Evolutionary conservation across 257 asterid genomes (phyloP).

Genomic region (Lycium barbarum): DNA sequence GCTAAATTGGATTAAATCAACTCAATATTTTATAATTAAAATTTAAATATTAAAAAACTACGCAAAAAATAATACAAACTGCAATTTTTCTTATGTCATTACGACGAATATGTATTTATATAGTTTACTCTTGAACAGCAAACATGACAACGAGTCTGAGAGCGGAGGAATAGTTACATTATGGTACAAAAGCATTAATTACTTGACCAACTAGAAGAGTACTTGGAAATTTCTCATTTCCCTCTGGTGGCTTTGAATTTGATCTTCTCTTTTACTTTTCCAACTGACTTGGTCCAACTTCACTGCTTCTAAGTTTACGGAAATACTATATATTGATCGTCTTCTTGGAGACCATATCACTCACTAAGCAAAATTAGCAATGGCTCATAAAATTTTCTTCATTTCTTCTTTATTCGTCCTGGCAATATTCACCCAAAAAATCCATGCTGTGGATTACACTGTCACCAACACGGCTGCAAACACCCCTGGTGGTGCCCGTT

Average conservation of each 20-base stretch:
- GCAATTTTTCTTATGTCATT: too few species aligned
- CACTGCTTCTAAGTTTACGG: not conserved
- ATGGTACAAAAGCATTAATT: not conserved
- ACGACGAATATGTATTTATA: too few species aligned
- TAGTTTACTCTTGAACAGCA: too few species aligned
- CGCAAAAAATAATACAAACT: too few species aligned
- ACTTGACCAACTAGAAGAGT: not conserved
- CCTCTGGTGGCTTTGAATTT: not conserved
- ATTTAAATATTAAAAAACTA: too few species aligned
- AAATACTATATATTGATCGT: not conserved
- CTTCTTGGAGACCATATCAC: not conserved
- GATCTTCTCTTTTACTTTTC: not conserved
- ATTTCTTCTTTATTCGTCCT: conserved; percentile 24
- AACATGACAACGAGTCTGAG: not conserved
- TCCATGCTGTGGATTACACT: conserved; percentile 47
- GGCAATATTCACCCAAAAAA: conserved; percentile 25
- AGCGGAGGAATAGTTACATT: too few species aligned
- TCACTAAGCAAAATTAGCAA: not conserved
- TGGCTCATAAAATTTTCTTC: conserved; percentile 24
- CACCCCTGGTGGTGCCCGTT: conserved; percentile 63
- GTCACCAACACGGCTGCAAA: conserved; percentile 51
- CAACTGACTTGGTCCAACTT: conserved; percentile 9
- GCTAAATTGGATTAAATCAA: too few species aligned
- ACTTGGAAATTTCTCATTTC: not conserved
- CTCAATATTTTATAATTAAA: too few species aligned